Conservation (phyloP, 306 rosid genomes). For the Oxytropis ochrocephala region DNA sequence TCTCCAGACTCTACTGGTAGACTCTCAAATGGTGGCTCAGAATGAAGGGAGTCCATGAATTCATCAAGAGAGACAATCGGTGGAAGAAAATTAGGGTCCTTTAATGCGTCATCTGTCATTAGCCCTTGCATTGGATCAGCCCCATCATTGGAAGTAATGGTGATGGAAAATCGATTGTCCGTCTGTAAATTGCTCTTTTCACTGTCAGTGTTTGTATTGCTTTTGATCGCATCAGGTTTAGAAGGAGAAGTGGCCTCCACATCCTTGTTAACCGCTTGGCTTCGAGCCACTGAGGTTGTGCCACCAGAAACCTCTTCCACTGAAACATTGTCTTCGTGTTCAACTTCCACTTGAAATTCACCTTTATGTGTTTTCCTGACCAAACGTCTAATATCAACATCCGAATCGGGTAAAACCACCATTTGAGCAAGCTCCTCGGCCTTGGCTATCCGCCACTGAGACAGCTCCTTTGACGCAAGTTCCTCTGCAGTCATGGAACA, state of each 20-base stretch:
- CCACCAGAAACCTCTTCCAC: constrained; percentile 64
- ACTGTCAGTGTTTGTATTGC: constrained; percentile 15
- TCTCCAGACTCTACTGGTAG: constrained; percentile 45
- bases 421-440: constrained; percentile 98
- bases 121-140: constrained; percentile 72
- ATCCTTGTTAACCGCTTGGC: constrained; percentile 34
- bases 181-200: constrained; percentile 36
- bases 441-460: constrained; percentile 97
- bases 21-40: constrained; percentile 77
- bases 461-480: constrained; percentile 98
- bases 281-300: constrained; percentile 31
- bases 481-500: constrained; percentile 98
- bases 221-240: constrained; percentile 32
- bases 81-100: constrained; percentile 73
- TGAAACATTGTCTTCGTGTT: constrained; percentile 51
- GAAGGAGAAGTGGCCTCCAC: constrained; percentile 24
- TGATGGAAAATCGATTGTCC: constrained; percentile 32
- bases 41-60: constrained; percentile 83
- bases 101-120: constrained; percentile 69
- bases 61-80: constrained; percentile 89
- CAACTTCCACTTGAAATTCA: constrained; percentile 92
- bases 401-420: constrained; percentile 89
- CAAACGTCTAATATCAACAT: constrained; percentile 74
- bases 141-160: constrained; percentile 60
- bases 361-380: constrained; percentile 97